phyloP scores from a whole-genome alignment of 2,329 filamentous ascomycete species.

The Paramyrothecium sp. region DNA sequence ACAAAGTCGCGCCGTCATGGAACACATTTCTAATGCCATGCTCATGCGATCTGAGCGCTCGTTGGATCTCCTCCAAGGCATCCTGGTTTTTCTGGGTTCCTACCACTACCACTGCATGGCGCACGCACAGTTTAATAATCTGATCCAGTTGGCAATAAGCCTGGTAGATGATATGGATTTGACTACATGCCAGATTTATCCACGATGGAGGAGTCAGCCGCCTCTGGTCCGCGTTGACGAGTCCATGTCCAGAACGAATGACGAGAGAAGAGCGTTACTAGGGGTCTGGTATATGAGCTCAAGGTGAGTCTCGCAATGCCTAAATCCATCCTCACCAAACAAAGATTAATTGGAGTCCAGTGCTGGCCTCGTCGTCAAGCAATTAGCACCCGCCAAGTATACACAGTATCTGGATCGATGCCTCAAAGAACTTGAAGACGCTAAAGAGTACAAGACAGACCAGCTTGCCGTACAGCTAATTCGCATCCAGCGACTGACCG shows the following conservation, averaged over 20 bases:
- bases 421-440: constrained; percentile 5
- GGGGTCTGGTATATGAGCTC: constrained; percentile 10
- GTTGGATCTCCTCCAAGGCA: constrained; percentile 10
- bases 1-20: constrained; percentile 6
- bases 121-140: constrained; percentile 8
- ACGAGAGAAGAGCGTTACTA: constrained; percentile 7
- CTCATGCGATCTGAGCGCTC: constrained; percentile 8
- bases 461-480: constrained; percentile 5
- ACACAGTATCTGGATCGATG: constrained; percentile 8
- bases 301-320: constrained; percentile 4
- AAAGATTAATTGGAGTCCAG: constrained; percentile 1
- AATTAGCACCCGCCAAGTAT: constrained; percentile 5
- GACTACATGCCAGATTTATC: neutral
- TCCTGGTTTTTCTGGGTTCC: constrained; percentile 9
- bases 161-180: constrained; percentile 9
- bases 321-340: neutral
- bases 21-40: constrained; percentile 7
- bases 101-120: constrained; percentile 11
- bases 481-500: constrained; percentile 6
- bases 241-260: constrained; percentile 4
- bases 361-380: constrained; percentile 5
- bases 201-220: neutral
- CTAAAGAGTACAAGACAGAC: constrained; percentile 8
- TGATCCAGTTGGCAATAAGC: constrained; percentile 5
- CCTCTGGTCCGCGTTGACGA: constrained; percentile 2